Base-by-base conservation (phyloP, 352 stramenopile genomes). In the Peronosclerospora sorghi region DNA sequence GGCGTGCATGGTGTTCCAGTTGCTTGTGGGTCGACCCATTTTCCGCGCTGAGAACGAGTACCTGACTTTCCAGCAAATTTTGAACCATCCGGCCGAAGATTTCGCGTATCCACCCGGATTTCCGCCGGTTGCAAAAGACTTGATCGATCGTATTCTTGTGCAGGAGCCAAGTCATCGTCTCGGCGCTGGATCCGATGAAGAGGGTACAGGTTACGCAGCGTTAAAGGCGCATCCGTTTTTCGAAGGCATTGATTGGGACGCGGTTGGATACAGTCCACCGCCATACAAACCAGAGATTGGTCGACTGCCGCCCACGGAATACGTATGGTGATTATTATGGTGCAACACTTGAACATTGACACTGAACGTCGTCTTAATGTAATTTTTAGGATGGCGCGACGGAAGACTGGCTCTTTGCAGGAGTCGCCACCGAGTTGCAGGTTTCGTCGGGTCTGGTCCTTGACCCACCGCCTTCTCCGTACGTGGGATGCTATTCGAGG, bases 21-120 rank as follows among this genome's bases (percentile, higher is more conserved):
- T 96, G 63, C 60, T 92, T 4, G 74, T 88, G 0, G 86, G 86
- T 1, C 49, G 65, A 29, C 75, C 82, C 15, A 83, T 90, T 32
- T 96, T 96, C 56, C 70, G 78, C 3, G 86, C 75, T 1, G 82
- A 91, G 44, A 95, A 90, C 40, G 86, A 96, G 36, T 95, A 94
- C 32, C 62, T 94, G 8, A 95, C 84, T 27, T 95, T 95, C 52
- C 78, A 95, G 53, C 73, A 90, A 54, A 92, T 92, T 44, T 53
- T 92, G 34, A 88, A 88, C 52, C 80, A 92, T 43, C 76, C 77
- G 10, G 64, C 74, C 5, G 80, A 86, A 43, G 68, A 85, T 24
- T 89, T 92, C 56, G 42, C 48, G 32, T 92, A 89, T 42, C 80
- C 80, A 0, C 44, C 60, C 1, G 59, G 54, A 19, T 75, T 87